These are phyloP conservation scores for Grigorovia transvaalensis DNA, from an alignment of 805 yeast genomes.

Conservation along the genomic window DNA sequence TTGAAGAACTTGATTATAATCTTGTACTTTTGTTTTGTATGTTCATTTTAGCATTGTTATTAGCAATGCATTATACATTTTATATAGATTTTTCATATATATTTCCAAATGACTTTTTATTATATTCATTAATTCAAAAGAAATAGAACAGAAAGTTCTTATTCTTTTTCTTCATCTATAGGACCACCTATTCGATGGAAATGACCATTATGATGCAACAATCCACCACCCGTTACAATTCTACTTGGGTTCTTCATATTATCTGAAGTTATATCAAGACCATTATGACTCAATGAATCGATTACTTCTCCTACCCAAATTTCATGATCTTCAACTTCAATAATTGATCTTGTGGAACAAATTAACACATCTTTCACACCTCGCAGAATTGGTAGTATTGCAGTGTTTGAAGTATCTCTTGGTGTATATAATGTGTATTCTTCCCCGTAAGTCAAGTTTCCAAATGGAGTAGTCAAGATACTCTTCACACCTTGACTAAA, in stretches of 20 bases:
- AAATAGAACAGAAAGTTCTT: not conserved
- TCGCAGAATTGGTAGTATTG: constrained; percentile 41
- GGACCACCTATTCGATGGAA: constrained; percentile 42
- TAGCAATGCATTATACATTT: too few relatives aligned
- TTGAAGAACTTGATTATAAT: constrained; percentile 1
- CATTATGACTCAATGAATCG: constrained; percentile 33
- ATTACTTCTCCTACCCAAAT: constrained; percentile 77
- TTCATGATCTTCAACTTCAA: constrained; percentile 73
- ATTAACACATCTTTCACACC: constrained; percentile 52
- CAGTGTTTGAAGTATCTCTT: not conserved
- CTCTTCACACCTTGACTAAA: constrained; percentile 46
- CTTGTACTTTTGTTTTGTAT: too few relatives aligned
- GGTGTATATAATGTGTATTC: constrained; percentile 19
- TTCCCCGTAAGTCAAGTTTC: constrained; percentile 26
- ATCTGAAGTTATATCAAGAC: not conserved
- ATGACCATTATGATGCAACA: constrained; percentile 51
- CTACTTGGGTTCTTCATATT: too few relatives aligned
- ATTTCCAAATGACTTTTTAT: too few relatives aligned
- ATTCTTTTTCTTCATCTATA: not conserved
- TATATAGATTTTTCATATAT: too few relatives aligned
- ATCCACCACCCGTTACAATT: constrained; percentile 38
- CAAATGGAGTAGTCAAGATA: constrained; percentile 42
- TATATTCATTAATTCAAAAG: not conserved
- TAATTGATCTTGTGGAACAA: constrained; percentile 44
- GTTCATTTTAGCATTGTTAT: not conserved